A percentile compares a stretch with the other conserved stretches of the same genome.
Conservation (phyloP, 352 stramenopile species). For the Stramenopiles sp. region DNA sequence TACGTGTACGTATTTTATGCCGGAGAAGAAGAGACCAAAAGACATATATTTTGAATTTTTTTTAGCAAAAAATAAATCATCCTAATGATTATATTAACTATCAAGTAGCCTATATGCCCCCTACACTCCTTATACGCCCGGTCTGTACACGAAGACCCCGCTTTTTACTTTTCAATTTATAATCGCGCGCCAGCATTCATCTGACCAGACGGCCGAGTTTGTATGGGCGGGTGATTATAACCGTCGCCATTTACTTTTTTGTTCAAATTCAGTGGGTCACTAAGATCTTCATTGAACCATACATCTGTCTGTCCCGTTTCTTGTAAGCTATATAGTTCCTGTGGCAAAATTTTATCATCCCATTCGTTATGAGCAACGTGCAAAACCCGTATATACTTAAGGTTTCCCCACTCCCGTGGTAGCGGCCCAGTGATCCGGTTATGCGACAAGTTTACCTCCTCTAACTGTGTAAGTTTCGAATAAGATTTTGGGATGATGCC, state of each 20-base stretch:
- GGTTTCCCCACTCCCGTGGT: not conserved
- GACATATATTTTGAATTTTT: too few relatives aligned
- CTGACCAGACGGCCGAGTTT: too few relatives aligned
- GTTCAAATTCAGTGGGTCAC: not conserved
- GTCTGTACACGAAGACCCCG: too few relatives aligned
- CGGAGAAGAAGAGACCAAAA: too few relatives aligned
- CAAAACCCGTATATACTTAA: not conserved
- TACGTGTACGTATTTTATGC: too few relatives aligned
- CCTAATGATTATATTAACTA: too few relatives aligned
- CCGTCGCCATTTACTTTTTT: not conserved
- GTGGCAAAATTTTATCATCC: not conserved
- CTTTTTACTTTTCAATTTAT: too few relatives aligned
- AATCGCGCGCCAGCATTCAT: too few relatives aligned
- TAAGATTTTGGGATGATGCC: not conserved
- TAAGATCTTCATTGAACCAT: not conserved
- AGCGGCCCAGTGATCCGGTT: not conserved
- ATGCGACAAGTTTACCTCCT: not conserved
- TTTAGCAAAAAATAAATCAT: too few relatives aligned
- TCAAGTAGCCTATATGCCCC: too few relatives aligned
- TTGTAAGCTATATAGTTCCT: not conserved
- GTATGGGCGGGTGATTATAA: not conserved
- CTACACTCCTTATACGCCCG: too few relatives aligned
- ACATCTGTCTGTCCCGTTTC: slow-evolving; percentile 1
- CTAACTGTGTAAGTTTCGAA: not conserved
- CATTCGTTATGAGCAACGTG: not conserved